Evolutionary conservation across 441 rosid genomes (phyloP).

Genomic region (Erodium trifolium): DNA sequence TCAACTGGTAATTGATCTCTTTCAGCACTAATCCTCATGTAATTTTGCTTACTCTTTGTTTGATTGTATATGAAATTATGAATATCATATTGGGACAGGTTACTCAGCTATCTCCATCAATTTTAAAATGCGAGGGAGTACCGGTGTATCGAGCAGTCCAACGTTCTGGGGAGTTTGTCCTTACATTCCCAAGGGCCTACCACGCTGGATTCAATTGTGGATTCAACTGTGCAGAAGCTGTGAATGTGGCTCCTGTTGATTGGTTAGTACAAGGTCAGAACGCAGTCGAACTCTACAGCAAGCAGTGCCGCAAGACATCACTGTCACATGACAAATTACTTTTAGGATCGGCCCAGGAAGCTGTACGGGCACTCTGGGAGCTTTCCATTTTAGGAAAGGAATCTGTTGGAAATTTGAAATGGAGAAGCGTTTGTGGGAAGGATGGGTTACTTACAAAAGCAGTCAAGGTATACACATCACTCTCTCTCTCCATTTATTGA

Average conservation of each 20-base stretch:
- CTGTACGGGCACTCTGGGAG: slow-evolving; percentile 62
- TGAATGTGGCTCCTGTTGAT: slow-evolving; percentile 63
- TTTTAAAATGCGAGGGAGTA: slow-evolving; percentile 48
- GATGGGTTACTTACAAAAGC: slow-evolving; percentile 51
- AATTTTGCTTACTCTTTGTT: background rate
- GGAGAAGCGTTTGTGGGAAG: slow-evolving; percentile 52
- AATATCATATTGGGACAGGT: slow-evolving; percentile 29
- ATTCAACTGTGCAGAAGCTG: slow-evolving; percentile 65
- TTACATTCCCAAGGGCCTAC: slow-evolving; percentile 65
- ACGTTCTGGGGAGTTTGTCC: slow-evolving; percentile 64
- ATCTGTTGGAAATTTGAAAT: slow-evolving; percentile 33
- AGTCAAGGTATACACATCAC: slow-evolving; percentile 37
- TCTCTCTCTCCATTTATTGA: slow-evolving; percentile 1
- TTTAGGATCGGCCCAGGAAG: slow-evolving; percentile 55
- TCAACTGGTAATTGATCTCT: background rate
- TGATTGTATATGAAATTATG: background rate
- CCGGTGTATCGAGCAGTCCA: slow-evolving; percentile 64
- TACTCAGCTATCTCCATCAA: slow-evolving; percentile 34
- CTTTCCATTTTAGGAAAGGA: slow-evolving; percentile 31
- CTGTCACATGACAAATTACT: slow-evolving; percentile 68
- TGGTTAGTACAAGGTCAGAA: slow-evolving; percentile 71
- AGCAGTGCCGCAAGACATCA: slow-evolving; percentile 37
- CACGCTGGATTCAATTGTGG: slow-evolving; percentile 68
- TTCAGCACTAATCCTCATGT: background rate
- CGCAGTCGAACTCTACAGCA: slow-evolving; percentile 46